phyloP scores from a whole-genome alignment of 331 rosid genomes.

The Dryas integrifolia region DNA sequence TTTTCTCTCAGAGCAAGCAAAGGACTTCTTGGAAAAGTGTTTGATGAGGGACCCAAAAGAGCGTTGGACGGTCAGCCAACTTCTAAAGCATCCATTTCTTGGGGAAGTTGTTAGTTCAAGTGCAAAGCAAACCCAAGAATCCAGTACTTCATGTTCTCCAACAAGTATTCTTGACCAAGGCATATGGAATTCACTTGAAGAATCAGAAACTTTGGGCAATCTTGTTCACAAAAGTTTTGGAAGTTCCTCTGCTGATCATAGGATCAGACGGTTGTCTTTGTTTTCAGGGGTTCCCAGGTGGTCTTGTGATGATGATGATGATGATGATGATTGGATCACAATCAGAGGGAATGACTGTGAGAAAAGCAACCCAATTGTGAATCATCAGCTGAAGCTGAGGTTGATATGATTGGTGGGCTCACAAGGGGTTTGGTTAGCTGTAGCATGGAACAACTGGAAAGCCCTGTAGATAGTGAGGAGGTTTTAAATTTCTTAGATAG shows the following conservation, averaged over 20 bases:
- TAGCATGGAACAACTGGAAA: not conserved
- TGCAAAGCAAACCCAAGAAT: conserved; percentile 40
- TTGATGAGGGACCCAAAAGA: conserved; percentile 60
- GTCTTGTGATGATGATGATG: conserved; percentile 34
- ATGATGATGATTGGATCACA: conserved; percentile 60
- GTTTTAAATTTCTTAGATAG: not conserved
- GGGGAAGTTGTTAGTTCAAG: conserved; percentile 31
- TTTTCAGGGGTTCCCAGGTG: conserved; percentile 52
- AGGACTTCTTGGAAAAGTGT: conserved; percentile 78
- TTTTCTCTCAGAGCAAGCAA: conserved; percentile 66
- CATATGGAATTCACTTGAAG: conserved; percentile 65
- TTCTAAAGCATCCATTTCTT: conserved; percentile 77
- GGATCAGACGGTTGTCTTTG: conserved; percentile 62
- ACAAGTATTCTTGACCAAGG: conserved; percentile 79
- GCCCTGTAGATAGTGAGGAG: conserved; percentile 1
- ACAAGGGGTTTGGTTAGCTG: not conserved
- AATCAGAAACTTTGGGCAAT: conserved; percentile 31
- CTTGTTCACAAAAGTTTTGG: conserved; percentile 23
- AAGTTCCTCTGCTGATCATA: conserved; percentile 36
- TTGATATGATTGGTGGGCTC: conserved; percentile 19
- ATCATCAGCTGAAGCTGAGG: conserved; percentile 15
- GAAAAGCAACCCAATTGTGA: conserved; percentile 8
- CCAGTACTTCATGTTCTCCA: conserved; percentile 55
- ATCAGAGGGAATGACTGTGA: conserved; percentile 36
- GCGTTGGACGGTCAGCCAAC: conserved; percentile 71